Evolutionary conservation across 306 rosid species (phyloP).

Genomic region (Vigna reflexopilosa): DNA sequence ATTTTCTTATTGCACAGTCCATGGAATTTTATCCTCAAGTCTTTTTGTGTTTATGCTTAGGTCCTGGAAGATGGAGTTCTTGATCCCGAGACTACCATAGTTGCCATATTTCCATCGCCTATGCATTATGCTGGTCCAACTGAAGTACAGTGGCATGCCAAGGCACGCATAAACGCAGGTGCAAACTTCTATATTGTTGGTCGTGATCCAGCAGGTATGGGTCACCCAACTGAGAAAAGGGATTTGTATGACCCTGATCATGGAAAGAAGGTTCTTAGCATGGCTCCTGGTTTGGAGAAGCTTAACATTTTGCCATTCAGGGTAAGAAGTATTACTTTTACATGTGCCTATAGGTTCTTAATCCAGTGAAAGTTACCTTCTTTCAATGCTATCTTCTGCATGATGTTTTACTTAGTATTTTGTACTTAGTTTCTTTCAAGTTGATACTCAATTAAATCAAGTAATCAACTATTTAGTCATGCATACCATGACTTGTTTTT

Average conservation of each 20-base stretch:
- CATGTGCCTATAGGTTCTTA: slow-evolving; percentile 20
- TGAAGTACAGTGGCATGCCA: slow-evolving; percentile 99
- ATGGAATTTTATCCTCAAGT: slow-evolving; percentile 14
- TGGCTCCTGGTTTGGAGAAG: slow-evolving; percentile 98
- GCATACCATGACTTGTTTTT: slow-evolving; percentile 26
- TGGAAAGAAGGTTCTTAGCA: slow-evolving; percentile 92
- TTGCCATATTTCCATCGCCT: slow-evolving; percentile 94
- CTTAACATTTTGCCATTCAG: slow-evolving; percentile 93
- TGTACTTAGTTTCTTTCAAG: slow-evolving; percentile 10
- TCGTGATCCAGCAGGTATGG: slow-evolving; percentile 99
- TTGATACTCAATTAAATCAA: neutral
- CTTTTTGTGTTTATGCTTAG: slow-evolving; percentile 53
- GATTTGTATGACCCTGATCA: slow-evolving; percentile 96
- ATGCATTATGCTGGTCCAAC: slow-evolving; percentile 99
- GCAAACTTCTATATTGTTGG: slow-evolving; percentile 98
- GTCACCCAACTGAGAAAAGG: slow-evolving; percentile 93
- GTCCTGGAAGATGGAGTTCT: slow-evolving; percentile 96
- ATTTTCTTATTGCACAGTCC: slow-evolving; percentile 14
- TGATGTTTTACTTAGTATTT: slow-evolving; percentile 18
- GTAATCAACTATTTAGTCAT: neutral
- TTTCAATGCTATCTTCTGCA: slow-evolving; percentile 13
- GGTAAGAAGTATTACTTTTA: slow-evolving; percentile 51
- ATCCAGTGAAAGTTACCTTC: slow-evolving; percentile 2
- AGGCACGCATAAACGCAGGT: slow-evolving; percentile 95
- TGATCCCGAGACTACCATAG: slow-evolving; percentile 93